Percentiles rank a stretch among this genome's conserved stretches.
Conservation (phyloP, 495 filamentous ascomycete species). For the Penicillium herquei region DNA sequence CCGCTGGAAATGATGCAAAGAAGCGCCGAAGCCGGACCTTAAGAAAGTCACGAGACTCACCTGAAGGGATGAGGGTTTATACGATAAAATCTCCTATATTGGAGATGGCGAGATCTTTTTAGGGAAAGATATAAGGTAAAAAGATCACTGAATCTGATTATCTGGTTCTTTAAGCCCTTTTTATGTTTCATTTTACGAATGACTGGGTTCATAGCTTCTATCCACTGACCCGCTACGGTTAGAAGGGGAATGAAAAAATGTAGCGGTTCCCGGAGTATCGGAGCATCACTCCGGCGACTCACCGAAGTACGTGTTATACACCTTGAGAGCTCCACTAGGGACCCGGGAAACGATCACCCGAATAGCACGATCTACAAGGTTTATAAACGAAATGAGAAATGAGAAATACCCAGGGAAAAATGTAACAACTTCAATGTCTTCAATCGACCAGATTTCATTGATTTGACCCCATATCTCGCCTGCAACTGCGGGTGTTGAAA, state of each 20-base stretch:
- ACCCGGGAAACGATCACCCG: constrained; percentile 17
- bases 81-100: background rate
- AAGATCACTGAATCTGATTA: no score
- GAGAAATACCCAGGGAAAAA: background rate
- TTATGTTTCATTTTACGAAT: constrained; percentile 15
- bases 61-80: background rate
- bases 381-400: background rate
- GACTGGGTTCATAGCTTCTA: constrained; percentile 15
- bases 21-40: constrained; percentile 41
- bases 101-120: background rate
- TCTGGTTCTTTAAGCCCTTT: background rate
- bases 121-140: background rate
- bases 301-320: constrained; percentile 11
- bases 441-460: background rate
- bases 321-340: background rate
- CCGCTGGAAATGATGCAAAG: constrained; percentile 13
- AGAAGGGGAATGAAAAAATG: constrained; percentile 1
- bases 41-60: constrained; percentile 23
- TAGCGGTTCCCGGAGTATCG: constrained; percentile 19
- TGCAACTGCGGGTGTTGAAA: constrained; percentile 15
- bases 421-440: background rate
- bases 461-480: background rate
- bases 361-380: constrained; percentile 16
- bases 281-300: constrained; percentile 19
- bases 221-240: constrained; percentile 15